A percentile compares a stretch with the other conserved stretches of the same genome.
Conservation (phyloP, 2,329 filamentous ascomycete species). For the Xylariaceae sp. region DNA sequence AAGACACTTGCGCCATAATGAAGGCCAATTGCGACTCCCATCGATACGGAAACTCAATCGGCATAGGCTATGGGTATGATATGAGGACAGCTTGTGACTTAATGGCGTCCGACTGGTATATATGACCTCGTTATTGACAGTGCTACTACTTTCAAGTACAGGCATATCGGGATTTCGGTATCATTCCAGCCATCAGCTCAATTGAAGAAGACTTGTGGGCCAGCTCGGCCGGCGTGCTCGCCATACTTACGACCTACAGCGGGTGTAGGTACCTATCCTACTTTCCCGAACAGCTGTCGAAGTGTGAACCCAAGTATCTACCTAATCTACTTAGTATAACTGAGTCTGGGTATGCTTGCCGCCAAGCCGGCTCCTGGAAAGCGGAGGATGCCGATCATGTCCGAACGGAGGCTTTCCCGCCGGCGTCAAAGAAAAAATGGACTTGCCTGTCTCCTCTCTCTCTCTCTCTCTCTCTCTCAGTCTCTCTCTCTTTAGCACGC, state of each 20-base stretch:
- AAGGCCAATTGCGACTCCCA: not conserved
- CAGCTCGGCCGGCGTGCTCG: too few relatives aligned
- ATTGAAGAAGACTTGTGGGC: not conserved
- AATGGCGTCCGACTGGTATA: not conserved
- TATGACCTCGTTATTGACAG: not conserved
- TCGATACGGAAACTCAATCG: not conserved
- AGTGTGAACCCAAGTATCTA: too few relatives aligned
- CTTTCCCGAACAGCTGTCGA: too few relatives aligned
- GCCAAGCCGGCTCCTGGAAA: not conserved
- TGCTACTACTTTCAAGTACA: not conserved
- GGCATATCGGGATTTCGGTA: not conserved
- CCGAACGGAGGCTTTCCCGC: conserved; percentile 11
- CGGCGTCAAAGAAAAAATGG: conserved; percentile 5
- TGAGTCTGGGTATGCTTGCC: not conserved
- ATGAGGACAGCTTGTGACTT: not conserved
- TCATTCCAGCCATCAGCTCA: not conserved
- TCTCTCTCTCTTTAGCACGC: not conserved
- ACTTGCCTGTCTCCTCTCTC: not conserved
- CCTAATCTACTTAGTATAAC: too few relatives aligned
- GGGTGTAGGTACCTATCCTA: too few relatives aligned
- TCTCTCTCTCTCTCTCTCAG: too few relatives aligned
- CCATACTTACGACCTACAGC: too few relatives aligned
- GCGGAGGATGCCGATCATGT: conserved; percentile 11
- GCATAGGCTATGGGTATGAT: not conserved
- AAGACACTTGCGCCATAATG: not conserved